Evolutionary conservation across 495 filamentous ascomycete genomes (phyloP).

Genomic region (Penicillium goetzii): DNA sequence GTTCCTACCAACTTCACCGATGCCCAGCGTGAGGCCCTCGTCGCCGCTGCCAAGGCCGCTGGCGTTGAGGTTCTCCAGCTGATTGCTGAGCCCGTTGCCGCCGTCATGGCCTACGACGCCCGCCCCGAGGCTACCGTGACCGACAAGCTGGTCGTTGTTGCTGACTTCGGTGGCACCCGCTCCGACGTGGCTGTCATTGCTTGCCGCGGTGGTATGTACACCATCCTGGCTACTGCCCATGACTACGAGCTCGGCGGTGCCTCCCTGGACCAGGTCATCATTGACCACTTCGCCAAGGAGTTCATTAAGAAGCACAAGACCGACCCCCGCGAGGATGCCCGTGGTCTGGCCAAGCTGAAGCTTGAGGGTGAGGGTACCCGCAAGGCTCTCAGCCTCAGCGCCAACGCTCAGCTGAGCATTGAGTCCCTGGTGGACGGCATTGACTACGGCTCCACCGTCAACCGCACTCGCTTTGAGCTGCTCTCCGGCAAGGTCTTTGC

Average conservation of each 20-base stretch:
- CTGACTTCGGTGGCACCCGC: constrained; percentile 89
- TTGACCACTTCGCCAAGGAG: constrained; percentile 97
- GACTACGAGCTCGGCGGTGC: constrained; percentile 89
- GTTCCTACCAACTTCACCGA: constrained; percentile 93
- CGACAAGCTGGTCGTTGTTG: constrained; percentile 91
- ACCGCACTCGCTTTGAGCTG: constrained; percentile 91
- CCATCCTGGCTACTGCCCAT: constrained; percentile 87
- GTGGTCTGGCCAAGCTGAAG: constrained; percentile 87
- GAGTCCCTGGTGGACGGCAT: constrained; percentile 85
- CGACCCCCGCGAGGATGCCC: constrained; percentile 80
- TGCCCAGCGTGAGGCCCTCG: constrained; percentile 78
- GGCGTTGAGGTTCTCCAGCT: constrained; percentile 89
- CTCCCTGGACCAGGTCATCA: constrained; percentile 82
- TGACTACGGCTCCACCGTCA: constrained; percentile 89
- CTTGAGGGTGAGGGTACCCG: constrained; percentile 87
- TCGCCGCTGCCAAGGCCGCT: constrained; percentile 75
- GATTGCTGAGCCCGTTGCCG: constrained; percentile 90
- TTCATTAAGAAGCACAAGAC: constrained; percentile 93
- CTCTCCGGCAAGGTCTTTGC: constrained; percentile 81
- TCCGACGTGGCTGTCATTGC: constrained; percentile 91
- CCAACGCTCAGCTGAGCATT: constrained; percentile 85
- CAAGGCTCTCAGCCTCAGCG: constrained; percentile 85
- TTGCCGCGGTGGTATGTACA: constrained; percentile 94
- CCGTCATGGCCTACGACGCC: constrained; percentile 89
- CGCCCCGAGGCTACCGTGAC: constrained; percentile 70